phyloP scores from a whole-genome alignment of 768 basidiomycete genomes.

The Cytidiella melzeri region DNA sequence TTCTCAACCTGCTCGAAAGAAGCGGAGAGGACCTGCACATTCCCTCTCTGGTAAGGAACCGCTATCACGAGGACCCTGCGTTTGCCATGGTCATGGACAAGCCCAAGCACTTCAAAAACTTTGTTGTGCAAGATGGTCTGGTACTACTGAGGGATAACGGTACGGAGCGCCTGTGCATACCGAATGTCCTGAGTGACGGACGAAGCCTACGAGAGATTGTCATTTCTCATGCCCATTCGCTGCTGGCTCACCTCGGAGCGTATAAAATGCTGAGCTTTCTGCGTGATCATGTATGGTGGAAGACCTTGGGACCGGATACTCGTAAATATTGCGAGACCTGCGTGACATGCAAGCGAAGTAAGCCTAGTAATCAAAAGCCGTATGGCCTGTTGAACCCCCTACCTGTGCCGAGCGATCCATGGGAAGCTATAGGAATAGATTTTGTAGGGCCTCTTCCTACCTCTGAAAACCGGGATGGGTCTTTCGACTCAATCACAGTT shows the following conservation, averaged over 20 bases:
- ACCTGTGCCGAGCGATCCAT: too few relatives aligned
- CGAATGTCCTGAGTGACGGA: background rate
- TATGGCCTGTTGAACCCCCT: too few relatives aligned
- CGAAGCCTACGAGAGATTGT: slow-evolving; percentile 23
- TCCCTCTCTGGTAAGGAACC: background rate
- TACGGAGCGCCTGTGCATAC: background rate
- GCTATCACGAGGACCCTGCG: background rate
- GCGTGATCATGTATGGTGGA: slow-evolving; percentile 35
- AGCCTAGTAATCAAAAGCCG: too few relatives aligned
- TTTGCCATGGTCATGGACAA: slow-evolving; percentile 1
- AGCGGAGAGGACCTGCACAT: slow-evolving; percentile 14
- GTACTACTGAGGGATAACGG: slow-evolving; percentile 11
- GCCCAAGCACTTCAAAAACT: slow-evolving; percentile 23
- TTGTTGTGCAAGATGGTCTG: slow-evolving; percentile 18
- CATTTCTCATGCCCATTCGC: slow-evolving; percentile 32
- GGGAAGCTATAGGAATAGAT: slow-evolving; percentile 26
- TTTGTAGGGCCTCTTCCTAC: too few relatives aligned
- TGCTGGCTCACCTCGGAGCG: slow-evolving; percentile 33
- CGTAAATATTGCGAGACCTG: slow-evolving; percentile 24
- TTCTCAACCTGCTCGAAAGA: too few relatives aligned
- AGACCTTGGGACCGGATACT: slow-evolving; percentile 24
- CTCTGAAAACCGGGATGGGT: slow-evolving; percentile 17
- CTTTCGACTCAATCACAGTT: slow-evolving; percentile 21
- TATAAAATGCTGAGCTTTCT: slow-evolving; percentile 29
- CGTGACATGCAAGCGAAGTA: too few relatives aligned